Evolutionary conservation across 2,329 filamentous ascomycete genomes (phyloP).

Genomic region (Lasiodiplodia sp.): DNA sequence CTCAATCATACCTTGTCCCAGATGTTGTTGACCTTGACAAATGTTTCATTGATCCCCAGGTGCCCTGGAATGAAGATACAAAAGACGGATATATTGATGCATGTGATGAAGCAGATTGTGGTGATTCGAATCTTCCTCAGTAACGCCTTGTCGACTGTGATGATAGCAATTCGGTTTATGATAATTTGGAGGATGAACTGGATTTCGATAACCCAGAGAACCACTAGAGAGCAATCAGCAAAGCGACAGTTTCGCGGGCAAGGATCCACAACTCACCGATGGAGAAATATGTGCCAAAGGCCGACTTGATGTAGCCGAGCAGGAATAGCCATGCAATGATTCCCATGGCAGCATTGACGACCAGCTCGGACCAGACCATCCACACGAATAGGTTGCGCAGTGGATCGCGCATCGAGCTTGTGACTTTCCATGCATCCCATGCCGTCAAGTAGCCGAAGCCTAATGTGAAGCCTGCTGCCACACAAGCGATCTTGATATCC

Average conservation of each 20-base stretch:
- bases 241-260: neutral
- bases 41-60: constrained; percentile 36
- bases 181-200: constrained; percentile 38
- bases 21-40: constrained; percentile 35
- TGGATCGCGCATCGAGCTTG: constrained; percentile 1
- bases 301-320: constrained; percentile 46
- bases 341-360: constrained; percentile 49
- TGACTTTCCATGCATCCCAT: constrained; percentile 23
- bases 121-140: constrained; percentile 32
- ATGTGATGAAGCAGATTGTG: constrained; percentile 33
- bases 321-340: constrained; percentile 53
- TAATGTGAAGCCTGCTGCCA: constrained; percentile 8
- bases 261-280: neutral
- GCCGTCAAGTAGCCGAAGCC: constrained; percentile 23
- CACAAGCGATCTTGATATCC: constrained; percentile 10
- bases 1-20: constrained; percentile 3
- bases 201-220: constrained; percentile 56
- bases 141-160: constrained; percentile 33
- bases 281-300: neutral
- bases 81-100: constrained; percentile 43
- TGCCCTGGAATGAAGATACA: constrained; percentile 42
- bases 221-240: constrained; percentile 28
- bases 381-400: constrained; percentile 43
- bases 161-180: constrained; percentile 40
- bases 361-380: constrained; percentile 57